Evolutionary conservation across 192 early-diverging fungal species (phyloP).

Genomic region (Kickxella alabastrina): DNA sequence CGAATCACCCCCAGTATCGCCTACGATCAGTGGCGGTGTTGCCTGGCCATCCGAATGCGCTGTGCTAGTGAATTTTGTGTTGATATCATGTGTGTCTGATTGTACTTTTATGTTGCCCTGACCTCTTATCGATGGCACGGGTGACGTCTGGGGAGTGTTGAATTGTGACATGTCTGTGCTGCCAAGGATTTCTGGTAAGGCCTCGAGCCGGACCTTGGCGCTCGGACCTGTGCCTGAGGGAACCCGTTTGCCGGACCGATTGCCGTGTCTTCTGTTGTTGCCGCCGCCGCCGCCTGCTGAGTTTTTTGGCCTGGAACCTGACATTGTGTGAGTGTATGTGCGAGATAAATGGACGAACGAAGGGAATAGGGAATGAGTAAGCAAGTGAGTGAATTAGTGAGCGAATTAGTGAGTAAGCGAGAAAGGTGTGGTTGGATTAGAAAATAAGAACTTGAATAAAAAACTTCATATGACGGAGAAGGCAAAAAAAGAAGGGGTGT

Average conservation of each 20-base stretch:
- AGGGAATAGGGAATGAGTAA: neutral
- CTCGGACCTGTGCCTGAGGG: neutral
- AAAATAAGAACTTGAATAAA: neutral
- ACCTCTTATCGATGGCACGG: neutral
- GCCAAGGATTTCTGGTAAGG: conserved; percentile 33
- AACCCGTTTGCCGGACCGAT: conserved; percentile 7
- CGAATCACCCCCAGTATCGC: no score
- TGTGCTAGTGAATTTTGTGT: neutral
- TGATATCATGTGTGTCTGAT: neutral
- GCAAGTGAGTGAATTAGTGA: no score
- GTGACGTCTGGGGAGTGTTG: conserved; percentile 4
- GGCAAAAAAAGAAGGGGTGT: neutral
- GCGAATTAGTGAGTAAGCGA: no score
- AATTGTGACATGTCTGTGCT: neutral
- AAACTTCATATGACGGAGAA: neutral
- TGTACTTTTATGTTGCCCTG: neutral
- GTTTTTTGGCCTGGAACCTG: conserved; percentile 13
- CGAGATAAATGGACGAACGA: neutral
- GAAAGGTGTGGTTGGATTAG: neutral
- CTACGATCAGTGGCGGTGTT: no score
- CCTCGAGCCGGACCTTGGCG: conserved; percentile 14
- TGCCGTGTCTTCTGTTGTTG: conserved; percentile 8
- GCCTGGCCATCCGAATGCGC: no score
- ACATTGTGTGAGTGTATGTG: conserved; percentile 10
- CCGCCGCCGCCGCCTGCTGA: conserved; percentile 9